Conservation (phyloP, 306 rosid species). For the Cucumis melo region DNA sequence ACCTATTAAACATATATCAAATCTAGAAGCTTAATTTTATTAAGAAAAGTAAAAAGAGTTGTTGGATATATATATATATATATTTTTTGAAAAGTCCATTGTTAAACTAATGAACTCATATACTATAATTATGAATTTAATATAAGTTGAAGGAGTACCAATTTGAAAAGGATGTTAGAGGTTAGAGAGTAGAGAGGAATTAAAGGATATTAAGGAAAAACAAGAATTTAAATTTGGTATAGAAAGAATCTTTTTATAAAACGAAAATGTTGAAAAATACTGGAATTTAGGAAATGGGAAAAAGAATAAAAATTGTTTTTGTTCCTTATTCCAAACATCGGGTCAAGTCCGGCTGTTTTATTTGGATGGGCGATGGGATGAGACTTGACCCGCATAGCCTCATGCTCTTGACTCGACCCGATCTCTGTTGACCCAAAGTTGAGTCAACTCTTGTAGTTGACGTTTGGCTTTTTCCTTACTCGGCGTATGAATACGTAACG, state of each 20-base stretch:
- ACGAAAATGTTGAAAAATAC: background rate
- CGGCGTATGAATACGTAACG: background rate
- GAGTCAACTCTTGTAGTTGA: background rate
- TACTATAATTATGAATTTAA: too few relatives aligned
- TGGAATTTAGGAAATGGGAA: background rate
- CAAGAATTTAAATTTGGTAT: background rate
- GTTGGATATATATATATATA: too few relatives aligned
- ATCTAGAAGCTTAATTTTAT: too few relatives aligned
- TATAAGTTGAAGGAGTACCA: background rate
- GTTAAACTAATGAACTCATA: too few relatives aligned
- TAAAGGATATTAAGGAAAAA: too few relatives aligned
- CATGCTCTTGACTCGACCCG: background rate
- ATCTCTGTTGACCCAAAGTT: background rate
- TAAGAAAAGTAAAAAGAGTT: too few relatives aligned
- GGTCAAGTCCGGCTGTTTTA: conserved; percentile 1
- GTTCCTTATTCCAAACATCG: background rate
- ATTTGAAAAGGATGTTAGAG: background rate
- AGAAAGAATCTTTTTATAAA: background rate
- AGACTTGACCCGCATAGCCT: background rate
- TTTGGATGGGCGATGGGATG: background rate
- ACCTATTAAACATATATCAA: too few relatives aligned
- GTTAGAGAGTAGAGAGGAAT: background rate
- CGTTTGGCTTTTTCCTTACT: background rate
- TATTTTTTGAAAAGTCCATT: too few relatives aligned
- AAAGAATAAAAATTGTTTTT: background rate